Evolutionary conservation across 2,329 filamentous ascomycete genomes (phyloP).

Genomic region (Epichloe scottii): DNA sequence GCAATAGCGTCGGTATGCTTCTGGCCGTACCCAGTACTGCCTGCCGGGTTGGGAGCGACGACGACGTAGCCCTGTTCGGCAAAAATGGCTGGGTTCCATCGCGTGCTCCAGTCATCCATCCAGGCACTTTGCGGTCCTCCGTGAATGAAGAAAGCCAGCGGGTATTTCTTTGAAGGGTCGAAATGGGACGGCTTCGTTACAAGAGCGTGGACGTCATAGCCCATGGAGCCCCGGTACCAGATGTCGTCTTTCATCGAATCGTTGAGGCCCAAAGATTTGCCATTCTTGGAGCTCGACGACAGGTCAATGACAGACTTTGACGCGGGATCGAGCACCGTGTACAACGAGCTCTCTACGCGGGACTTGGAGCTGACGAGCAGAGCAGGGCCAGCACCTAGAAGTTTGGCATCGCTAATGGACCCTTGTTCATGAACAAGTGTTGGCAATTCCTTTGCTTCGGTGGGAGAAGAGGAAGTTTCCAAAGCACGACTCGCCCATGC

Average conservation of each 20-base stretch:
- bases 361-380: slow-evolving; percentile 58
- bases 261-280: slow-evolving; percentile 54
- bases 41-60: slow-evolving; percentile 71
- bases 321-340: slow-evolving; percentile 43
- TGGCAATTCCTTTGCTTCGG: slow-evolving; percentile 35
- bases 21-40: slow-evolving; percentile 73
- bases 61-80: slow-evolving; percentile 81
- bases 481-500: slow-evolving; percentile 48
- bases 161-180: slow-evolving; percentile 59
- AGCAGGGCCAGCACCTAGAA: slow-evolving; percentile 32
- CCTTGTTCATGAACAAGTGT: slow-evolving; percentile 38
- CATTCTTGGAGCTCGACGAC: slow-evolving; percentile 54
- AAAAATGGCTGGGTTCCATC: slow-evolving; percentile 80
- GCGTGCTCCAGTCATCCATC: slow-evolving; percentile 63
- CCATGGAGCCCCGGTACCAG: slow-evolving; percentile 53
- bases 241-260: slow-evolving; percentile 52
- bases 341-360: slow-evolving; percentile 60
- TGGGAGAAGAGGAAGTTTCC: slow-evolving; percentile 43
- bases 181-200: slow-evolving; percentile 55
- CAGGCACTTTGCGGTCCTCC: slow-evolving; percentile 72
- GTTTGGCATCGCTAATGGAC: slow-evolving; percentile 38
- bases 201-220: slow-evolving; percentile 57
- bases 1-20: slow-evolving; percentile 64
- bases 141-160: slow-evolving; percentile 68
- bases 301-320: slow-evolving; percentile 28